Conservation (phyloP, 345 rosid genomes). For the Garcia nutans region DNA sequence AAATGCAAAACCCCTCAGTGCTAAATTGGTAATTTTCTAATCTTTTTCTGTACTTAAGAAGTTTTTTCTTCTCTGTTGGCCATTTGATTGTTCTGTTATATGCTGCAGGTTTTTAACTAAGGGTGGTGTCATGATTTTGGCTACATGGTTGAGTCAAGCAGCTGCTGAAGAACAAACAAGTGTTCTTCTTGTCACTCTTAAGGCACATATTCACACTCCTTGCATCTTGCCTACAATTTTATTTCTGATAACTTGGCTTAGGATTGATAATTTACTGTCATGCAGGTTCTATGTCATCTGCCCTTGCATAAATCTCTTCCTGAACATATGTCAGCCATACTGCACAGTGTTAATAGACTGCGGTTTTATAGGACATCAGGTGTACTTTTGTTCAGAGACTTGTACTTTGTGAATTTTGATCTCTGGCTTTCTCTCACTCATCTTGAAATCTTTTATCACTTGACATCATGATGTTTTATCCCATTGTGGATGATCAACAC, state of each 20-base stretch:
- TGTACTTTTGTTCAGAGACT: slow-evolving; percentile 40
- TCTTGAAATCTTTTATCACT: neutral
- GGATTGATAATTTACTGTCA: slow-evolving; percentile 19
- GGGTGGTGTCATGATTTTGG: slow-evolving; percentile 92
- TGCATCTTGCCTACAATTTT: neutral
- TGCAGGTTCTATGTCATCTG: slow-evolving; percentile 85
- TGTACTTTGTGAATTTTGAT: neutral
- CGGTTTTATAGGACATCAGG: slow-evolving; percentile 84
- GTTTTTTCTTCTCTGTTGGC: slow-evolving; percentile 8
- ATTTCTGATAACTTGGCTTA: slow-evolving; percentile 19
- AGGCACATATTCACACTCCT: neutral
- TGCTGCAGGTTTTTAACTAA: slow-evolving; percentile 71
- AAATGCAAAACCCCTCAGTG: slow-evolving; percentile 70
- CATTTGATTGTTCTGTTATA: slow-evolving; percentile 18
- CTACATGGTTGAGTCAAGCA: slow-evolving; percentile 92
- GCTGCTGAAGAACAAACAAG: slow-evolving; percentile 88
- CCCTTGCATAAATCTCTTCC: slow-evolving; percentile 88
- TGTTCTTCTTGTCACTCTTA: slow-evolving; percentile 58
- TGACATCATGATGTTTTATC: neutral
- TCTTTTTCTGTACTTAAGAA: slow-evolving; percentile 9
- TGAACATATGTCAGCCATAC: slow-evolving; percentile 85
- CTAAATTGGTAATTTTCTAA: slow-evolving; percentile 57
- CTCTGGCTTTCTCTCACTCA: neutral
- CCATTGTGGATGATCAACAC: neutral
- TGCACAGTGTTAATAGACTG: slow-evolving; percentile 81